phyloP scores from a whole-genome alignment of 441 rosid genomes.

The Populus tomentosa region DNA sequence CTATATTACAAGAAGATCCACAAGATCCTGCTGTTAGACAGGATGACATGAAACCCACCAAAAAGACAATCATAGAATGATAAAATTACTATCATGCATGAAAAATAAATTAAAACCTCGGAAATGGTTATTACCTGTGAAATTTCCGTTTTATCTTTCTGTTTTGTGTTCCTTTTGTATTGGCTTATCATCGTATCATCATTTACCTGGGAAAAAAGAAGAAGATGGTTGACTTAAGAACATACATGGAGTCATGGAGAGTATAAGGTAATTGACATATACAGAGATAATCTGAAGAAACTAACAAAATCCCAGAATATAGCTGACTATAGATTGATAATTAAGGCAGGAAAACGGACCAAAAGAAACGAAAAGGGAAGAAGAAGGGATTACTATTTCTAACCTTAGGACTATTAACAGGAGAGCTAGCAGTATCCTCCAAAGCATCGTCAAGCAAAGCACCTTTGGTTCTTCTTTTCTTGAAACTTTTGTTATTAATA shows the following conservation, averaged over 20 bases:
- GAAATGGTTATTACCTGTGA: conserved; percentile 23
- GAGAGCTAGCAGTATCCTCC: conserved; percentile 60
- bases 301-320: neutral
- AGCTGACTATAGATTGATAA: neutral
- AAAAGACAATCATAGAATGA: too few relatives aligned
- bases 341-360: too few relatives aligned
- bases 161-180: conserved; percentile 14
- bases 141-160: conserved; percentile 11
- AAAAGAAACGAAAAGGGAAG: neutral
- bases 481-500: neutral
- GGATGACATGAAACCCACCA: neutral
- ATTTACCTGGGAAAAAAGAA: conserved; percentile 16
- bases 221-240: neutral
- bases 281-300: neutral
- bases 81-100: neutral
- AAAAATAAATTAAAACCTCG: neutral
- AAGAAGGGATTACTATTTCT: neutral
- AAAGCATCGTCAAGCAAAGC: conserved; percentile 31
- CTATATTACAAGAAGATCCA: conserved; percentile 5
- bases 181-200: conserved; percentile 23
- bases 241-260: neutral
- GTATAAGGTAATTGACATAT: neutral
- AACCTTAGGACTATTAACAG: conserved; percentile 50
- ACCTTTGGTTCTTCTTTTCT: conserved; percentile 26
- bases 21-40: neutral